Evolutionary conservation across 2,329 filamentous ascomycete species (phyloP).

Genomic region (Botryotinia convoluta): DNA sequence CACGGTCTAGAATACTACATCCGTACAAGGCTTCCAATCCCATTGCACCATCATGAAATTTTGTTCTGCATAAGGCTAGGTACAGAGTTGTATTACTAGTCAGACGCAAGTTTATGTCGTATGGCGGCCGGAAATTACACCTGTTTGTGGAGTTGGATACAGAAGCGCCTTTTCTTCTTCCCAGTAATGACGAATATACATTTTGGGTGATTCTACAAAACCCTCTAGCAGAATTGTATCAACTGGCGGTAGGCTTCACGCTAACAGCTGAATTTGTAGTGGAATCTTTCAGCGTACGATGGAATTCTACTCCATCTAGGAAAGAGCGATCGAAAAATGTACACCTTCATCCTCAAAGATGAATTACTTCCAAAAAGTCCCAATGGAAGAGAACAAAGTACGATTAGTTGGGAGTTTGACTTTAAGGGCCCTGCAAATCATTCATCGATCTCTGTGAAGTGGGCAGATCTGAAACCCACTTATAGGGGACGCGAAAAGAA

Average conservation of each 20-base stretch:
- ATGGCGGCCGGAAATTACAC: not conserved
- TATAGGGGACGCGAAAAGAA: conserved; percentile 67
- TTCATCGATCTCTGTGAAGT: conserved; percentile 55
- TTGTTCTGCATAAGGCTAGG: not conserved
- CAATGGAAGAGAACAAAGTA: conserved; percentile 69
- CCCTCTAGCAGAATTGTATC: not conserved
- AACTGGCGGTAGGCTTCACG: not conserved
- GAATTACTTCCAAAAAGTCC: conserved; percentile 54
- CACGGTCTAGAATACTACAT: not conserved
- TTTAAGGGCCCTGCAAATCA: conserved; percentile 47
- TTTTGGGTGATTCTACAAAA: not conserved
- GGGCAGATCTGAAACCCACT: conserved; percentile 65
- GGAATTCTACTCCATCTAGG: conserved; percentile 57
- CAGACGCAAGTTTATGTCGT: not conserved
- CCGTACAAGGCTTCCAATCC: not conserved
- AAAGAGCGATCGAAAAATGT: conserved; percentile 61
- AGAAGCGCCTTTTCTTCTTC: not conserved
- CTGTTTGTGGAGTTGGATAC: not conserved
- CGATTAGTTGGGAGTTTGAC: conserved; percentile 71
- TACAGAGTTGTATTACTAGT: not conserved
- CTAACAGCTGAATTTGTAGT: conserved; percentile 40
- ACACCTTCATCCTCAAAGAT: conserved; percentile 75
- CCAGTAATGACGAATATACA: not conserved
- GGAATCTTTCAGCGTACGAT: conserved; percentile 62
- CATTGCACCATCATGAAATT: not conserved